Evolutionary conservation across 2,329 filamentous ascomycete species (phyloP).

Genomic region (Fusarium citri): DNA sequence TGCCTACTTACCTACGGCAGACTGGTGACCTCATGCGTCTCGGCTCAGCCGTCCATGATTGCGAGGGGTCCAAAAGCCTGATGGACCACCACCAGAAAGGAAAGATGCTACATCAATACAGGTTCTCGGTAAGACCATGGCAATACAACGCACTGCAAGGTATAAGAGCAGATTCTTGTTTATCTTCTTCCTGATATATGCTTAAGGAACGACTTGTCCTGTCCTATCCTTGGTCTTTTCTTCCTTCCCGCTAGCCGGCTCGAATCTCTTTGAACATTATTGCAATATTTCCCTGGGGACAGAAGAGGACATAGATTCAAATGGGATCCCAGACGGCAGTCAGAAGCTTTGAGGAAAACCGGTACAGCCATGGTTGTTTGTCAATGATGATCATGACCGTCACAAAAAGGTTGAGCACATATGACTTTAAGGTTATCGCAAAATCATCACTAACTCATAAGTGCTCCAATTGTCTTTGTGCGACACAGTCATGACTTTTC

Average conservation of each 20-base stretch:
- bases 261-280: not conserved
- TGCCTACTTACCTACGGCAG: not conserved
- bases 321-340: no score
- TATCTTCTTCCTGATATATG: not conserved
- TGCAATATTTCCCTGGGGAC: not conserved
- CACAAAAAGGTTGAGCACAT: no score
- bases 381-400: no score
- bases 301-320: not conserved
- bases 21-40: conserved; percentile 31
- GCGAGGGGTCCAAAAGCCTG: not conserved
- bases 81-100: not conserved
- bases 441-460: no score
- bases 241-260: not conserved
- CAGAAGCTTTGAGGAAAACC: no score
- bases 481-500: no score
- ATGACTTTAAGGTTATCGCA: no score
- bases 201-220: not conserved
- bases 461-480: no score
- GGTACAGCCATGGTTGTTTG: no score
- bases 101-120: not conserved
- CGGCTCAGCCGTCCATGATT: conserved; percentile 10
- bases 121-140: not conserved
- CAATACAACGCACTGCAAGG: not conserved
- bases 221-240: not conserved
- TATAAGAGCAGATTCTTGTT: not conserved